phyloP scores from a whole-genome alignment of 371 early-diverging fungal genomes.

The Mortierella sp. region DNA sequence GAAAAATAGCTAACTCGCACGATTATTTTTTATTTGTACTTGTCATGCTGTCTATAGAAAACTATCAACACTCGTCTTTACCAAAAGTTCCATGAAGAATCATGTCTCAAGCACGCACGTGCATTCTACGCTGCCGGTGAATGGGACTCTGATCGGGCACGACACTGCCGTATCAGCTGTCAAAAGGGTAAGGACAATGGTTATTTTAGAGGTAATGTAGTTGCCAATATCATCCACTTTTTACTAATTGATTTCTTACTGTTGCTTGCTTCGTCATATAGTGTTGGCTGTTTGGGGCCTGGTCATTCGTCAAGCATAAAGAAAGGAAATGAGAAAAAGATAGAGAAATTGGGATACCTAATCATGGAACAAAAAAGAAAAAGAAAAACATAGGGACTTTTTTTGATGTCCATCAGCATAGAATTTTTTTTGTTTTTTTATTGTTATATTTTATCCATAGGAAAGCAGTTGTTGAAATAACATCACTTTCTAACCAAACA shows the following conservation, averaged over 20 bases:
- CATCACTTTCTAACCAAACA: too few species aligned
- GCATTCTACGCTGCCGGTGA: slow-evolving; percentile 54
- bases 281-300: slow-evolving; percentile 52
- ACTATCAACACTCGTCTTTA: slow-evolving; percentile 56
- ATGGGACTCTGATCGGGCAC: slow-evolving; percentile 57
- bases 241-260: background rate
- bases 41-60: slow-evolving; percentile 27
- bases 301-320: slow-evolving; percentile 53
- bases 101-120: slow-evolving; percentile 58
- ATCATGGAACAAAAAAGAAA: background rate
- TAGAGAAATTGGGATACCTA: background rate
- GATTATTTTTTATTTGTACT: background rate
- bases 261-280: slow-evolving; percentile 7
- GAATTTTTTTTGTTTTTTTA: background rate
- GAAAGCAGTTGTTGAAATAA: background rate
- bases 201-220: background rate
- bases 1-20: too few species aligned
- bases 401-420: background rate
- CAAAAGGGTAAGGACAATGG: slow-evolving; percentile 38
- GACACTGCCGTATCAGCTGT: slow-evolving; percentile 58
- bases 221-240: background rate
- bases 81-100: slow-evolving; percentile 58
- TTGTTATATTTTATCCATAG: background rate
- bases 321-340: background rate
- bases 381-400: background rate